These are phyloP conservation scores for Blastobotrys malaysiensis DNA, from an alignment of 1,139 yeast species.

Conservation along the genomic window DNA sequence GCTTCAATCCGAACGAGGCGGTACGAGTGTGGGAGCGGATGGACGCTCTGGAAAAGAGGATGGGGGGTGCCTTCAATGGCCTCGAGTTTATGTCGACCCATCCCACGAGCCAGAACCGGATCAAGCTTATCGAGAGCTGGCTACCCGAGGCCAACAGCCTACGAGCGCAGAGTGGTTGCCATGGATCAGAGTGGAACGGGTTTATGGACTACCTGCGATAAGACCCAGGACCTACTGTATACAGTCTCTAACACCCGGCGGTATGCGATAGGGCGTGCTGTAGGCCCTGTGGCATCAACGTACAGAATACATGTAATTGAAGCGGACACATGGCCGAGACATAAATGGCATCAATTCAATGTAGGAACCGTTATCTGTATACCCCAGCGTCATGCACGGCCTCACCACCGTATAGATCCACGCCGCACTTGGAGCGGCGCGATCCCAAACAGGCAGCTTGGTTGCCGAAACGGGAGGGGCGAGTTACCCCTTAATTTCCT, in stretches of 20 bases:
- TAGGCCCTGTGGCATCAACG: too few relatives aligned
- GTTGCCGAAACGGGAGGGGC: not conserved
- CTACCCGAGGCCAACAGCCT: conserved; percentile 55
- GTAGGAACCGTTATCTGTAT: too few relatives aligned
- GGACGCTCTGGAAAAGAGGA: conserved; percentile 50
- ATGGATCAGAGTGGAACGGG: not conserved
- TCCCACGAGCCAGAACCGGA: conserved; percentile 75
- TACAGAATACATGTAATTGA: too few relatives aligned
- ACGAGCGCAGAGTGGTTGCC: conserved; percentile 11
- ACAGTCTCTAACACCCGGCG: not conserved
- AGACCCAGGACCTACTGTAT: too few relatives aligned
- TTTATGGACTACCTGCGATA: conserved; percentile 1
- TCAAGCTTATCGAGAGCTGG: conserved; percentile 65
- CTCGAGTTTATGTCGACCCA: conserved; percentile 78
- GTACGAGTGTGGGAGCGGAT: conserved; percentile 78
- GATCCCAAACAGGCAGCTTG: not conserved
- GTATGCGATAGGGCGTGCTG: too few relatives aligned
- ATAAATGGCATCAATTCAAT: too few relatives aligned
- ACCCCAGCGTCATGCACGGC: not conserved
- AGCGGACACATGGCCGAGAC: too few relatives aligned
- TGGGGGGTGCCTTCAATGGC: conserved; percentile 30
- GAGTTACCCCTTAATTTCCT: not conserved
- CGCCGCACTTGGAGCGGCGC: too few relatives aligned
- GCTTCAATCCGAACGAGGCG: conserved; percentile 73
- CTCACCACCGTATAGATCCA: too few relatives aligned